Conservation (phyloP, 306 rosid genomes). For the Quercus rubra region DNA sequence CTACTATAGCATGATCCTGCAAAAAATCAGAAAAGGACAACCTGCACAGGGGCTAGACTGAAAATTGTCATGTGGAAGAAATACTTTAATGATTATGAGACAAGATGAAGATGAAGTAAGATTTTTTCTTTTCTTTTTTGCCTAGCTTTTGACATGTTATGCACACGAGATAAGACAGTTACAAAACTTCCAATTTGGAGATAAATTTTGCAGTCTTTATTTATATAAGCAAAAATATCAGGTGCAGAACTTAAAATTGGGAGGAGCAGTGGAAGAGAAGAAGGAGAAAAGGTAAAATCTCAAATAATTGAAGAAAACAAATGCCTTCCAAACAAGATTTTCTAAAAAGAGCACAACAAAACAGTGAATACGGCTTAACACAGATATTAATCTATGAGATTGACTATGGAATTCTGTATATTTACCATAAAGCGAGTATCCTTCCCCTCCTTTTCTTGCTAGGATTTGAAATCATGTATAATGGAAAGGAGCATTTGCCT, state of each 20-base stretch:
- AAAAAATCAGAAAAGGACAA: neutral
- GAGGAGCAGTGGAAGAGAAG: neutral
- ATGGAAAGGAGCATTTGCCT: no score
- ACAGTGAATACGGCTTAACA: neutral
- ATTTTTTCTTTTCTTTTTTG: no score
- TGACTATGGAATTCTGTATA: no score
- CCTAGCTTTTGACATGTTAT: no score
- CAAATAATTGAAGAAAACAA: neutral
- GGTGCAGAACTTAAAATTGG: neutral
- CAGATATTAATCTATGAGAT: no score
- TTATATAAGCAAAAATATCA: neutral
- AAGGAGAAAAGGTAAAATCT: neutral
- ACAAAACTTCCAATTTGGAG: neutral
- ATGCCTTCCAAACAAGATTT: neutral
- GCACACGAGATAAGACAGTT: no score
- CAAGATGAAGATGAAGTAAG: no score
- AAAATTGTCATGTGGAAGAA: neutral
- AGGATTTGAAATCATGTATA: no score
- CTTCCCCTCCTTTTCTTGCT: no score
- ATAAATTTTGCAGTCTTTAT: neutral
- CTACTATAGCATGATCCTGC: neutral
- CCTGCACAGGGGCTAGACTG: neutral
- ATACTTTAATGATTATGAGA: neutral
- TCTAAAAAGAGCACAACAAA: neutral
- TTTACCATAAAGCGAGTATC: no score